Evolutionary conservation across 805 yeast genomes (phyloP).

Genomic region (Wickerhamiella qilinensis): DNA sequence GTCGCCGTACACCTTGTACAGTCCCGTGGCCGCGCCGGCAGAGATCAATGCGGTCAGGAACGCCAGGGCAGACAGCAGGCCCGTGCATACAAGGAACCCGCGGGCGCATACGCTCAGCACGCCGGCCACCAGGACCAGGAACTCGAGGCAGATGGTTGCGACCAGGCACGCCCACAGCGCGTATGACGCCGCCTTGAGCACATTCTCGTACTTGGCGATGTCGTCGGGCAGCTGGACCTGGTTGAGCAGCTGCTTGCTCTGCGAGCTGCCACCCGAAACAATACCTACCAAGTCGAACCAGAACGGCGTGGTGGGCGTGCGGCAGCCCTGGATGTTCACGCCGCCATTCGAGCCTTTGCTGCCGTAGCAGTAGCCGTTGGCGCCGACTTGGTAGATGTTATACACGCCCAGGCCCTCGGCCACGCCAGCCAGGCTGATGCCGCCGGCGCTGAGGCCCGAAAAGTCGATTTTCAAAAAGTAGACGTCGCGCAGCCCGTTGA

Average conservation of each 20-base stretch:
- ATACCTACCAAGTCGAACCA: constrained; percentile 35
- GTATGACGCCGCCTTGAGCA: constrained; percentile 33
- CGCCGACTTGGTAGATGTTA: constrained; percentile 36
- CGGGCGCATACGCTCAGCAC: constrained; percentile 32
- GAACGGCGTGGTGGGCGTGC: constrained; percentile 38
- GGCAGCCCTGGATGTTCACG: constrained; percentile 32
- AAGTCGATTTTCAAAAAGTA: constrained; percentile 35
- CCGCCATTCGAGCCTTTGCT: constrained; percentile 12
- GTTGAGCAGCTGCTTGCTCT: constrained; percentile 13
- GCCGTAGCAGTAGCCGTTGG: constrained; percentile 52
- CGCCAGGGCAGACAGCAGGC: constrained; percentile 22
- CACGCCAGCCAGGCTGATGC: neutral
- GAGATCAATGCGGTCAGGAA: constrained; percentile 19
- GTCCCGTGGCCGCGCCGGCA: constrained; percentile 44
- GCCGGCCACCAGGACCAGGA: constrained; percentile 25
- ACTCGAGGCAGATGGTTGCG: constrained; percentile 30
- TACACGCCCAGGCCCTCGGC: constrained; percentile 25
- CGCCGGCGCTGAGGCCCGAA: constrained; percentile 18
- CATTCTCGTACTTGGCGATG: constrained; percentile 30
- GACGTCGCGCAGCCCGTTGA: constrained; percentile 27
- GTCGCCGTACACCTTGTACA: constrained; percentile 32
- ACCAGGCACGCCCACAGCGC: constrained; percentile 43
- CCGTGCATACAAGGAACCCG: constrained; percentile 30
- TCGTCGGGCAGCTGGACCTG: constrained; percentile 36
- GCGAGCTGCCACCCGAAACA: constrained; percentile 15